Base-by-base conservation (phyloP, 1,139 yeast species). In the Hyphopichia pseudoburtonii region DNA sequence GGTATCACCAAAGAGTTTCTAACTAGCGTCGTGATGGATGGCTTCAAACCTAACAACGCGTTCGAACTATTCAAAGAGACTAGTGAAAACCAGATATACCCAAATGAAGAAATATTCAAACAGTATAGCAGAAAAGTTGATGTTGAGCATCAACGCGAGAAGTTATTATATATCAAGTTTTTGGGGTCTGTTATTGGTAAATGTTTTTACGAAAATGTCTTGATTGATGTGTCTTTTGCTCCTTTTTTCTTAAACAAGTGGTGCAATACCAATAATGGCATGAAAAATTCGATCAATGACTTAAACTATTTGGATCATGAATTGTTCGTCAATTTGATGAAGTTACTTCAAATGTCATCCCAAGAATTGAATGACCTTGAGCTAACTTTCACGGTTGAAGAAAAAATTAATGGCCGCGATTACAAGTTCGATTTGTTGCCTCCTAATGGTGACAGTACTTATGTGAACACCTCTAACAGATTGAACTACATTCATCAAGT, bases 1-100 rank as follows among this genome's bases (percentile, higher is more conserved):
- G 98, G 98, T 2, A 69, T 92, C 17, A 90, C 97, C 0, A 90
- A 92, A 56, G 98, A 92, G 52, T 82, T 92, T 47, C 64, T 92
- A 38, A 88, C 92, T 2, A 70, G 84, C 34, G 82, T 88, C 1
- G 78, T 84, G 2, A 66, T 66, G 8, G 88, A 85, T 46, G 95
- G 87, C 0, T 86, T 90, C 47, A 45, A 63, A 53, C 56, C 76
- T 40, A 37, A 58, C 39, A 34, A 65, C 55, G 38, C 56, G 53
- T 80, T 84, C 45, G 45, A 43, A 9, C 47, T 70, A 9, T 69
- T 70, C 49, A 64, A 64, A 42, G 76, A 72, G 33, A 75, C 81
- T 4, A 42, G 52, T 2, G 66, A 67, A 2, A 66, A 80, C 44
- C 83, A 83, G 44, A 51, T 90, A 15, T 88, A 84, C 51, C 97